phyloP scores from a whole-genome alignment of 2,329 filamentous ascomycete species.

The Penicillium sp. region DNA sequence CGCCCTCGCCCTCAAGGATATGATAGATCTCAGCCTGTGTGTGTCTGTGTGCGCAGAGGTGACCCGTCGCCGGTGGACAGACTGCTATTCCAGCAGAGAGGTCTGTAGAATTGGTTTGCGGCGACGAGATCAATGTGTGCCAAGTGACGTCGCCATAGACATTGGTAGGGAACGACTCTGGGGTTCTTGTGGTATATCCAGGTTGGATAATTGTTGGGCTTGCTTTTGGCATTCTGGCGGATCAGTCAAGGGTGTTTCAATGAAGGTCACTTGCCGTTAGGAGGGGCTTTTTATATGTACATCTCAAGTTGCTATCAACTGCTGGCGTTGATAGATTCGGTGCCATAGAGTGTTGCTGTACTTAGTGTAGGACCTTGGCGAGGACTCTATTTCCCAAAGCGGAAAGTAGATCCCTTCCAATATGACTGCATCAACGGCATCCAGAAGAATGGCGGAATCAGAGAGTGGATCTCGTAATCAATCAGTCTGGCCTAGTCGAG shows the following conservation, averaged over 20 bases:
- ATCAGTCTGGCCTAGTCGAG: not conserved
- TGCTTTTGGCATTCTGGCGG: not conserved
- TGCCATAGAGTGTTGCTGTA: no score
- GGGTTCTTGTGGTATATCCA: conserved; percentile 5
- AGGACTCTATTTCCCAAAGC: not conserved
- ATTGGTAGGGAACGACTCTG: conserved; percentile 19
- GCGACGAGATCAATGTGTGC: conserved; percentile 44
- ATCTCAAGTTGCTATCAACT: no score
- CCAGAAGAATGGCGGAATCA: not conserved
- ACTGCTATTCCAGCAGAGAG: conserved; percentile 42
- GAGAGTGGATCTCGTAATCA: not conserved
- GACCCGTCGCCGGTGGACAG: conserved; percentile 34
- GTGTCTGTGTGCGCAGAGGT: conserved; percentile 43
- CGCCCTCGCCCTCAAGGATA: conserved; percentile 38
- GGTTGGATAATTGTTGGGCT: conserved; percentile 10
- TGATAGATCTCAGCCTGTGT: conserved; percentile 48
- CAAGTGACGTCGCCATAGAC: conserved; percentile 31
- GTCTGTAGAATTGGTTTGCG: conserved; percentile 35
- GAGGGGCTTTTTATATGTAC: no score
- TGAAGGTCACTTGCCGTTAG: no score
- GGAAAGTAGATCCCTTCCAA: not conserved
- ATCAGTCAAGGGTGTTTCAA: no score
- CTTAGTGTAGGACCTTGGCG: no score
- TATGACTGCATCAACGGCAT: not conserved
- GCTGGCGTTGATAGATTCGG: no score